Evolutionary conservation across 2,329 filamentous ascomycete species (phyloP).

Genomic region (Cladophialophora exuberans): DNA sequence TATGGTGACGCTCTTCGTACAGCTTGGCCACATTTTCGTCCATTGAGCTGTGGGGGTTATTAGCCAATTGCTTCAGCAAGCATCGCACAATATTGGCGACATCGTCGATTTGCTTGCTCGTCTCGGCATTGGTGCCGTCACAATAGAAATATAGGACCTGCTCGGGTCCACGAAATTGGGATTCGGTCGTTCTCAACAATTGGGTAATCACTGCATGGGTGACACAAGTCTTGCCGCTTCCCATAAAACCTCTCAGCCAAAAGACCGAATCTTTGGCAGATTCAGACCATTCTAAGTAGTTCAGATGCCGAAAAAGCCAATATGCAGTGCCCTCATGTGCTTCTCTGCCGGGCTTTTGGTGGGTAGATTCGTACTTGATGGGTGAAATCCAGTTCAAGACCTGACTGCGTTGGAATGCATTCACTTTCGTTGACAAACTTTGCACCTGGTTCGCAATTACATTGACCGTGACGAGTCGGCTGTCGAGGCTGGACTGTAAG

Average conservation of each 20-base stretch:
- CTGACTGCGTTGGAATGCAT: neutral
- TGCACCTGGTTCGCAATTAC: neutral
- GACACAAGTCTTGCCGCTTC: neutral
- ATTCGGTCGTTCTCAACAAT: neutral
- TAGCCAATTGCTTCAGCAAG: neutral
- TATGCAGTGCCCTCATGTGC: neutral
- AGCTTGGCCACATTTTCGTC: neutral
- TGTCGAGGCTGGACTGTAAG: neutral
- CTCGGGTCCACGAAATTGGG: neutral
- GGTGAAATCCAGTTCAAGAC: neutral
- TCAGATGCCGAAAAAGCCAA: neutral
- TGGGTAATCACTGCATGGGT: neutral
- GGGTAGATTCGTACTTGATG: neutral
- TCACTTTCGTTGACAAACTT: neutral
- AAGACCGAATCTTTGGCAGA: neutral
- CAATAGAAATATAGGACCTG: neutral
- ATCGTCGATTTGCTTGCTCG: neutral
- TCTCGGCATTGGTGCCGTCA: neutral
- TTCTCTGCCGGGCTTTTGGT: neutral
- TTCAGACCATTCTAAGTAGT: neutral
- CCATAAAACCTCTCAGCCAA: neutral
- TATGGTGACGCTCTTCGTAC: neutral
- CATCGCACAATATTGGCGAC: neutral
- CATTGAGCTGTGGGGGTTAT: neutral
- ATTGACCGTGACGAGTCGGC: neutral